These are phyloP conservation scores for Albugo candida DNA, from an alignment of 352 stramenopile species.

Conservation along the genomic window DNA sequence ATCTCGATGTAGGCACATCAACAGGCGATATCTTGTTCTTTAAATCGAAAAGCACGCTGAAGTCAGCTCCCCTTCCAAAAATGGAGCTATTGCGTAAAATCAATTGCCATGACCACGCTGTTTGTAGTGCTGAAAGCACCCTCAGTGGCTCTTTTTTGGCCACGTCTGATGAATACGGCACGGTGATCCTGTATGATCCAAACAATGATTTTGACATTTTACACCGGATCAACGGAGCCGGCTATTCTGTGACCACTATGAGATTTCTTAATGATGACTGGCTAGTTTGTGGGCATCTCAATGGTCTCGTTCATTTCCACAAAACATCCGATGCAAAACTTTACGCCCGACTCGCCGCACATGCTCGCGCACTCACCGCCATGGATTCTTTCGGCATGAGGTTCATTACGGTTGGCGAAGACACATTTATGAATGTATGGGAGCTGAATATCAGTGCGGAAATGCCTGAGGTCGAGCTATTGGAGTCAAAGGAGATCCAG, in stretches of 20 bases:
- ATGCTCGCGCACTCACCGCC: constrained; percentile 45
- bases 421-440: constrained; percentile 71
- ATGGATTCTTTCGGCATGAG: constrained; percentile 27
- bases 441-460: constrained; percentile 11
- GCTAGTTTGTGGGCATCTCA: constrained; percentile 37
- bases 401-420: constrained; percentile 42
- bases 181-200: constrained; percentile 30
- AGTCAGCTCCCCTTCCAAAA: constrained; percentile 18
- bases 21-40: constrained; percentile 37
- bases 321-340: constrained; percentile 21
- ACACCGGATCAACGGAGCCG: constrained; percentile 26
- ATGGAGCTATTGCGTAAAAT: constrained; percentile 49
- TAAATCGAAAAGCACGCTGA: constrained; percentile 26
- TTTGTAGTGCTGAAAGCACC: constrained; percentile 36
- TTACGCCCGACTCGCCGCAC: constrained; percentile 39
- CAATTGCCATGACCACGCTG: constrained; percentile 24
- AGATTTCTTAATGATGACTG: constrained; percentile 32
- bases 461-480: too few species aligned
- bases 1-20: constrained; percentile 20
- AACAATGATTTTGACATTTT: constrained; percentile 35
- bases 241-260: constrained; percentile 27
- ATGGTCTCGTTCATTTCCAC: constrained; percentile 29
- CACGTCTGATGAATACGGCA: constrained; percentile 35
- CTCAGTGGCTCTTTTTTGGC: constrained; percentile 18
- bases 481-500: too few species aligned